Base-by-base conservation (phyloP, 2,329 filamentous ascomycete genomes). In the Nigrospora sphaerica region DNA sequence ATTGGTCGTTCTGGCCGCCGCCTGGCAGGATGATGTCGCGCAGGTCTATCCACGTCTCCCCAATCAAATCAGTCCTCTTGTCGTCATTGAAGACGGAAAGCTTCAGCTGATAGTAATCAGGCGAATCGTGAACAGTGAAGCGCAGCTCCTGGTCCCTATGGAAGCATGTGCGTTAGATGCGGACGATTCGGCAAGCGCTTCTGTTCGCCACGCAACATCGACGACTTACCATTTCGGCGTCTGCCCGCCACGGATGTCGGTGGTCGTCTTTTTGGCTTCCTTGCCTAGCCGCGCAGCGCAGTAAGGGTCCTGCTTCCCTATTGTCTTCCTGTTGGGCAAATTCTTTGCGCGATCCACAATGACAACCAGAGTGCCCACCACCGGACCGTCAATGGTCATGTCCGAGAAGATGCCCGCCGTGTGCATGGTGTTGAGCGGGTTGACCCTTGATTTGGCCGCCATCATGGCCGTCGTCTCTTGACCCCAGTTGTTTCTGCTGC, bases 281-380 rank as follows among this genome's bases (percentile, higher is more conserved):
- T 98, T 98, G 32, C 92, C 93, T 39, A 98, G 71, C 45, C 93
- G 78, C 32, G 90, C 91, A 34, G 93, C 93, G 68, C 91, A 96
- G 67, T 97, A 98, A 0, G 93, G 92, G 63, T 97, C 91, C 71
- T 98, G 93, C 70, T 98, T 98, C 46, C 93, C 93, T 74, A 98
- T 96, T 6, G 90, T 93, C 73, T 95, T 95, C 57, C 90, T 75
- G 69, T 98, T 98, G 43, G 93, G 93, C 56, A 98, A 72, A 65
- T 98, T 98, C 79, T 95, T 97, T 44, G 91, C 93, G 56, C 91
- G 81, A 70, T 98, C 93, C 60, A 97, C 81, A 58, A 98, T 85
- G 47, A 90, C 79, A 40, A 98, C 89, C 56, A 98, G 74, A 2
- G 91, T 97, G 55, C 93, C 93, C 60, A 98, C 96, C 49, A 88